phyloP scores from a whole-genome alignment of 2,329 filamentous ascomycete species.

The Elsinoe arachidis region DNA sequence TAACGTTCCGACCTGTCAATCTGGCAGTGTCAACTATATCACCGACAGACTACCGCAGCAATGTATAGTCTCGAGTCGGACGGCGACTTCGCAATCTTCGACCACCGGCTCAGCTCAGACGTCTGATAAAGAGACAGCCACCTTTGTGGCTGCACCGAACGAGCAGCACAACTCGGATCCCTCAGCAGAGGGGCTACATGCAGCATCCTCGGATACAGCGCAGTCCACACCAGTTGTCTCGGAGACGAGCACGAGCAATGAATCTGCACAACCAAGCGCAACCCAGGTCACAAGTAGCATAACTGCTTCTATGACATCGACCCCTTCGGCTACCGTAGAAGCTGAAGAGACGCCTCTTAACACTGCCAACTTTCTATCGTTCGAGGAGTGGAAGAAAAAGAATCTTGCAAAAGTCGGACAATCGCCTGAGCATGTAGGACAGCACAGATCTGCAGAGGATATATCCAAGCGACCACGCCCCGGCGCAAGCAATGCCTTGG shows the following conservation, averaged over 20 bases:
- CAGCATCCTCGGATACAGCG: neutral
- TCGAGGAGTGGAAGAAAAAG: slow-evolving; percentile 96
- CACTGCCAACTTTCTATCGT: slow-evolving; percentile 82
- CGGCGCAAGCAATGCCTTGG: slow-evolving; percentile 58
- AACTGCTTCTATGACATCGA: neutral
- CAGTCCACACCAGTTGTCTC: neutral
- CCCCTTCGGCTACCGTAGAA: slow-evolving; percentile 19
- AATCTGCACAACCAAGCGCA: slow-evolving; percentile 10
- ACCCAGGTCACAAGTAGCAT: neutral
- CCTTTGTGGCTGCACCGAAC: neutral
- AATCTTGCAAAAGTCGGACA: slow-evolving; percentile 82
- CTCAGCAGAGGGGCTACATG: neutral
- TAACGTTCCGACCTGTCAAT: slow-evolving; percentile 33
- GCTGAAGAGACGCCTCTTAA: slow-evolving; percentile 60
- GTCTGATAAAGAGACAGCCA: neutral
- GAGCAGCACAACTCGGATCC: neutral
- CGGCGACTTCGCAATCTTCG: neutral
- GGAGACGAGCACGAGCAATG: neutral
- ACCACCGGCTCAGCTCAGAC: neutral
- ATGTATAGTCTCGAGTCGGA: slow-evolving; percentile 59
- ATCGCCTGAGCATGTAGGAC: slow-evolving; percentile 58
- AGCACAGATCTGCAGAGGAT: slow-evolving; percentile 40
- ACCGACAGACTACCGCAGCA: slow-evolving; percentile 69
- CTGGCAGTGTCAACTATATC: slow-evolving; percentile 69
- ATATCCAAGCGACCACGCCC: slow-evolving; percentile 43